Percentiles rank a stretch among this genome's conserved stretches.
These are phyloP conservation scores for Aurinia saxatilis DNA, from an alignment of 345 rosid genomes.

Conservation along the genomic window DNA sequence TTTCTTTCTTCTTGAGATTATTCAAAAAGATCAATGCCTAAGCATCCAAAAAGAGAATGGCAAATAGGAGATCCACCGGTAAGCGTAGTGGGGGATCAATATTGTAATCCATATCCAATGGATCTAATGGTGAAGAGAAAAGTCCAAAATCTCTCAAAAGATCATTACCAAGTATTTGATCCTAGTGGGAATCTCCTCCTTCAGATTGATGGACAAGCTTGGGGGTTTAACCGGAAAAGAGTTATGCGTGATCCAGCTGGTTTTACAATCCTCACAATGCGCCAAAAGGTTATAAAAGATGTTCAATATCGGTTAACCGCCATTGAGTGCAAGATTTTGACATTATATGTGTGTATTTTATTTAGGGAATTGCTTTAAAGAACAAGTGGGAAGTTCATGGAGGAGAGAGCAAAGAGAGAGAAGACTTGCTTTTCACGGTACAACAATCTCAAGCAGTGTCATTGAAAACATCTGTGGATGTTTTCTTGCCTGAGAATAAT, in stretches of 20 bases:
- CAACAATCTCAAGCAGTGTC: conserved; percentile 46
- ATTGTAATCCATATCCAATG: conserved; percentile 53
- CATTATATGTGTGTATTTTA: not conserved
- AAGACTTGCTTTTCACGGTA: conserved; percentile 37
- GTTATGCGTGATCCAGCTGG: conserved; percentile 61
- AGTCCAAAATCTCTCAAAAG: conserved; percentile 37
- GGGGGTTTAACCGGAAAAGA: conserved; percentile 49
- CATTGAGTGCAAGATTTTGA: too few relatives aligned
- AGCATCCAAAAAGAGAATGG: conserved; percentile 28
- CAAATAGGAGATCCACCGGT: conserved; percentile 35
- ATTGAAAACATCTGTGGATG: conserved; percentile 46
- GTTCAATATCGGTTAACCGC: not conserved
- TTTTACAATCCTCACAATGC: conserved; percentile 53
- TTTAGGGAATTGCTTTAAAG: conserved; percentile 35
- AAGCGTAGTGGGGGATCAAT: conserved; percentile 48
- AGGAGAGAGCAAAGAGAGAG: conserved; percentile 40
- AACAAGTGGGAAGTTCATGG: conserved; percentile 51
- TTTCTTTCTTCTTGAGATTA: not conserved
- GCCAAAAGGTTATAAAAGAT: conserved; percentile 43
- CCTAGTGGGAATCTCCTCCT: conserved; percentile 56
- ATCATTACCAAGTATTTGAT: conserved; percentile 47
- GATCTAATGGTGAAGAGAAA: conserved; percentile 53
- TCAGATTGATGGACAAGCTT: conserved; percentile 53
- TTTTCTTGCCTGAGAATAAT: conserved; percentile 37
- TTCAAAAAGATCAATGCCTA: conserved; percentile 20